A percentile compares a stretch with the other conserved stretches of the same genome.
Evolutionary conservation across 331 rosid species (phyloP).

Genomic region (Malus hybrid): DNA sequence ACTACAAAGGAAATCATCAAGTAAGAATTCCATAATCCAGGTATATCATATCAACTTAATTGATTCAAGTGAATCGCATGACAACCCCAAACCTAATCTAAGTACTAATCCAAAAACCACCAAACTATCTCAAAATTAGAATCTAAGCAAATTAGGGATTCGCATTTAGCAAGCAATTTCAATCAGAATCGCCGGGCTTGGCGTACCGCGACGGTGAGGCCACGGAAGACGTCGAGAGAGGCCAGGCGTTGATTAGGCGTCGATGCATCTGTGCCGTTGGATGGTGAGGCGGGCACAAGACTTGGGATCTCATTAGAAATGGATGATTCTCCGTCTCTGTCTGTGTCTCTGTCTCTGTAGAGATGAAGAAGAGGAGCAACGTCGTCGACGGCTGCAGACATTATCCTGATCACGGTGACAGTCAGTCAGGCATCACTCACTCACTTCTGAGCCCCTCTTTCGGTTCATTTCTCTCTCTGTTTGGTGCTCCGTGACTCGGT

Average conservation of each 20-base stretch:
- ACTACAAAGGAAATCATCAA: not conserved
- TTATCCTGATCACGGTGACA: not conserved
- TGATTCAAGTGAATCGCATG: too few species aligned
- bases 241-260: constrained; percentile 44
- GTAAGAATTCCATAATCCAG: too few species aligned
- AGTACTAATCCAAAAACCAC: not conserved
- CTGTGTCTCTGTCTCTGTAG: not conserved
- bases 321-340: not conserved
- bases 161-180: not conserved
- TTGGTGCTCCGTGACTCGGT: too few species aligned
- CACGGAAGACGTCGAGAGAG: constrained; percentile 83
- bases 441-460: not conserved
- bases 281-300: constrained; percentile 13
- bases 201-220: constrained; percentile 66
- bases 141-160: not conserved
- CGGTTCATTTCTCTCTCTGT: too few species aligned
- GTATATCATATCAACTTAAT: too few species aligned
- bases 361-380: constrained; percentile 7
- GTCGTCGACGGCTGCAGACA: constrained; percentile 30
- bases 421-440: not conserved
- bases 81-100: too few species aligned
- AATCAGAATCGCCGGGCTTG: not conserved
- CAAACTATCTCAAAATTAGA: not conserved
- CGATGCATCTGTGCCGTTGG: constrained; percentile 20
- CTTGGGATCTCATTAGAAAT: constrained; percentile 14